Base-by-base conservation (phyloP, 148 eudicot species). In the Mesembryanthemum crystallinum region DNA sequence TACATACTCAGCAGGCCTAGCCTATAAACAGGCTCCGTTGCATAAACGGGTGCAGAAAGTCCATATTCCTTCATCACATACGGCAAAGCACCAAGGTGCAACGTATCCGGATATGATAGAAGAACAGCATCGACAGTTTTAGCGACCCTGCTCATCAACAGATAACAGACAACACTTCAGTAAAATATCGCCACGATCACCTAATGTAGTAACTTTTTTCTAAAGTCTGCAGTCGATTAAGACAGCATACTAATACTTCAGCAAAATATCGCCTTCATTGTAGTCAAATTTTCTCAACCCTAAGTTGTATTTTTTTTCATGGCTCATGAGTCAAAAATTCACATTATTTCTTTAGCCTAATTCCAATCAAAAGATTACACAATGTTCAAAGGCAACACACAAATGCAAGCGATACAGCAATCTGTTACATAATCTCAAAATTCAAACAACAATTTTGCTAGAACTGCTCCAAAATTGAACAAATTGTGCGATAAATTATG, bases 1-100 rank as follows among this genome's bases (percentile, higher is more conserved):
- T 92, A 94, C 98, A 94, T 90, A 74, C 96, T 90, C 74, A 94
- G 78, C 15, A 92, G 85, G 60, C 97, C 98, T 83, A 94, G 82
- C 82, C 98, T 88, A 82, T 80, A 85, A 29, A 94, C 98, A 51
- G 98, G 98, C 81, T 90, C 98, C 6, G 98, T 94, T 28, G 98
- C 83, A 83, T 85, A 94, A 83, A 94, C 83, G 24, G 97, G 95
- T 59, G 91, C 95, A 65, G 86, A 86, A 33, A 94, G 85, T 32
- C 95, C 93, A 74, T 86, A 79, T 69, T 90, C 86, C 81, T 94
- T 94, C 95, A 91, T 88, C 39, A 93, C 97, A 84, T 94, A 94
- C 8, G 98, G 95, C 79, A 94, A 80, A 70, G 97, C 98, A 64
- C 98, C 97, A 64, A 94, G 90, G 74, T 94, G 98, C 80, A 89